Evolutionary conservation across 345 rosid species (phyloP).

Genomic region (Iberis pinnata): DNA sequence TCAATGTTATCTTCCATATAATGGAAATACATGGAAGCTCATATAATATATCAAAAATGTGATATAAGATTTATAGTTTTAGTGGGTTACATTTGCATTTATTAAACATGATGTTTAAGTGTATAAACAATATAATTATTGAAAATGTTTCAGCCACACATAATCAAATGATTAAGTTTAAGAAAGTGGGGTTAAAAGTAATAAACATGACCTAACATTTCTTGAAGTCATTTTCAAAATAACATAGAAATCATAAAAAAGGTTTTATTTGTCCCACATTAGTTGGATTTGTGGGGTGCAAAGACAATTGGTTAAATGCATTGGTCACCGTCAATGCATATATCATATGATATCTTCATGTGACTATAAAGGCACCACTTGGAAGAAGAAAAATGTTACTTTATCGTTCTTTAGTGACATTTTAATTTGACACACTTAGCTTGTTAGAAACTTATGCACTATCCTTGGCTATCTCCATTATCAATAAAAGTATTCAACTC

Average conservation of each 20-base stretch:
- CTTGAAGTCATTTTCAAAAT: constrained; percentile 25
- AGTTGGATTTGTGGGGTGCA: constrained; percentile 28
- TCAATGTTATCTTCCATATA: no score
- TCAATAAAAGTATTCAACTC: constrained; percentile 8
- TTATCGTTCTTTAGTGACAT: constrained; percentile 15
- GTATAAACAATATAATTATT: no score
- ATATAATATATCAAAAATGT: no score
- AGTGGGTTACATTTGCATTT: no score
- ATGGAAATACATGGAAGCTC: no score
- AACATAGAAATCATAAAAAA: constrained; percentile 19
- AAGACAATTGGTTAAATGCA: constrained; percentile 17
- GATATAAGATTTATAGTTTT: no score
- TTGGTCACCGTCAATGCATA: constrained; percentile 21
- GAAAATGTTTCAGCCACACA: constrained; percentile 2
- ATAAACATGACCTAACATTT: constrained; percentile 28
- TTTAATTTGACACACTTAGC: constrained; percentile 22
- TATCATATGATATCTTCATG: constrained; percentile 26
- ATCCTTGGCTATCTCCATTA: constrained; percentile 15
- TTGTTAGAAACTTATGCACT: constrained; percentile 18
- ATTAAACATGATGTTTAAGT: no score
- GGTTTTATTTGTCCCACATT: constrained; percentile 25
- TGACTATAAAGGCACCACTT: constrained; percentile 16
- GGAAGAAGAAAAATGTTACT: no score
- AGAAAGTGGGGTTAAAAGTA: constrained; percentile 17
- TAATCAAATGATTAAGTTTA: constrained; percentile 18